A percentile compares a stretch with the other conserved stretches of the same genome.
phyloP scores from a whole-genome alignment of 108 stramenopile genomes.

The Cyclotella atomus region DNA sequence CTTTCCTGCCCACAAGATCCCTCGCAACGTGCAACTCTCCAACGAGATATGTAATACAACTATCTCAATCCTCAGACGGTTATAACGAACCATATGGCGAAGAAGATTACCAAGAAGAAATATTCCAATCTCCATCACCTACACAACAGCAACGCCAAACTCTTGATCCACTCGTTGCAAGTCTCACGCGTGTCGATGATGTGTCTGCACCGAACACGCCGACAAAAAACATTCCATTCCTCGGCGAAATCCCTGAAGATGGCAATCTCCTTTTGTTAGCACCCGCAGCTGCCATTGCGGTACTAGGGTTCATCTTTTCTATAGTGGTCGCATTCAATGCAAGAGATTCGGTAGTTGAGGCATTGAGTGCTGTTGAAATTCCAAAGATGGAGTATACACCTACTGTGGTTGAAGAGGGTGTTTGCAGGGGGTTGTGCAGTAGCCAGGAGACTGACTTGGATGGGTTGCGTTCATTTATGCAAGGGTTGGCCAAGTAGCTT shows the following conservation, averaged over 20 bases:
- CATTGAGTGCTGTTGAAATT: constrained; percentile 41
- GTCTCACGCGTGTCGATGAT: constrained; percentile 66
- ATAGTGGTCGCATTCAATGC: constrained; percentile 63
- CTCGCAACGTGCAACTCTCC: too few relatives aligned
- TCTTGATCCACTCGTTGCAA: constrained; percentile 74
- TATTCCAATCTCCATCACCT: constrained; percentile 5
- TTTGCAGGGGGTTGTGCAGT: constrained; percentile 71
- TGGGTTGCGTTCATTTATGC: constrained; percentile 62
- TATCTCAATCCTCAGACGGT: constrained; percentile 4
- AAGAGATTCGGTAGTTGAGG: constrained; percentile 54
- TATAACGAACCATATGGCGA: not conserved
- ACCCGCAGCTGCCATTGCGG: constrained; percentile 67
- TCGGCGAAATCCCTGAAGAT: constrained; percentile 79
- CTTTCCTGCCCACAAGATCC: not conserved
- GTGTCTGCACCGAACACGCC: constrained; percentile 26
- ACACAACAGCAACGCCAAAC: constrained; percentile 17
- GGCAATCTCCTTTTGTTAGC: constrained; percentile 62
- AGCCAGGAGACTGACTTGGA: constrained; percentile 62
- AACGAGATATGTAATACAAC: not conserved
- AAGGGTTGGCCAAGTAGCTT: constrained; percentile 19
- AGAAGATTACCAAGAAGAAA: not conserved
- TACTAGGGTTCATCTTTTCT: constrained; percentile 68
- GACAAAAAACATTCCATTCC: constrained; percentile 57
- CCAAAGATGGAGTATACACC: constrained; percentile 47
- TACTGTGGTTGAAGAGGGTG: constrained; percentile 44